Base-by-base conservation (phyloP, 768 basidiomycete genomes). In the Xerocomellus chrysenteron region DNA sequence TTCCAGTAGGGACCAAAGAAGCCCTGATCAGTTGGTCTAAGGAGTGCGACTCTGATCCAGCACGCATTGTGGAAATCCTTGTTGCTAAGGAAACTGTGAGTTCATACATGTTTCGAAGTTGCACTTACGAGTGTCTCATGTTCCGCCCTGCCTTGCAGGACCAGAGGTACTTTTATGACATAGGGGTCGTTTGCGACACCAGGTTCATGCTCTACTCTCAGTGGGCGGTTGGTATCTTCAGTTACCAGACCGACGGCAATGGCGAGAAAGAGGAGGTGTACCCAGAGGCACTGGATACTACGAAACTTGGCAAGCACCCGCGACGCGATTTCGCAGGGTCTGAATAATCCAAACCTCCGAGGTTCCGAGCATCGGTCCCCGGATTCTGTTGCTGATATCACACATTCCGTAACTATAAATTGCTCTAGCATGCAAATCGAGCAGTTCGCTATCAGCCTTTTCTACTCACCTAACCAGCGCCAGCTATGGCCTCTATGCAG, bases 141-240 rank as follows among this genome's bases (percentile, higher is more conserved):
- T 16, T 57, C n/a, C 5, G 24, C n/a, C 47, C 56, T 6, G 28
- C 46, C 2, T 32, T 19, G 6, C 41, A 48, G 9, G 54, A 57
- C 17, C 47, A 45, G 21, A 48, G 56, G 14, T 56, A 44, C 36
- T 57, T 57, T 33, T 0, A 48, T 13, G 36, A 44, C 12, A n/a
- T 56, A 10, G 13, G 26, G 21, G 56, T 30, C 13, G 14, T 48
- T 8, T 57, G 47, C 10, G 56, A 57, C 14, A 37, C 47, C 12
- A 55, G 47, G 36, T 57, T 57, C 41, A 10, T 56, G 33, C 28
- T 32, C 21, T 48, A 49, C 19, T 57, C 56, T 16, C 53, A 19
- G 10, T 57, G 56, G 47, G 54, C 47, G 17, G 56, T 57, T 4
- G 56, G 56, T 13, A 39, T 57, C 40, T 33, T 57, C 41, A 57